Percentiles rank a stretch among this genome's conserved stretches.
Evolutionary conservation across 148 eudicot genomes (phyloP).

Genomic region (Simmondsia chinensis): DNA sequence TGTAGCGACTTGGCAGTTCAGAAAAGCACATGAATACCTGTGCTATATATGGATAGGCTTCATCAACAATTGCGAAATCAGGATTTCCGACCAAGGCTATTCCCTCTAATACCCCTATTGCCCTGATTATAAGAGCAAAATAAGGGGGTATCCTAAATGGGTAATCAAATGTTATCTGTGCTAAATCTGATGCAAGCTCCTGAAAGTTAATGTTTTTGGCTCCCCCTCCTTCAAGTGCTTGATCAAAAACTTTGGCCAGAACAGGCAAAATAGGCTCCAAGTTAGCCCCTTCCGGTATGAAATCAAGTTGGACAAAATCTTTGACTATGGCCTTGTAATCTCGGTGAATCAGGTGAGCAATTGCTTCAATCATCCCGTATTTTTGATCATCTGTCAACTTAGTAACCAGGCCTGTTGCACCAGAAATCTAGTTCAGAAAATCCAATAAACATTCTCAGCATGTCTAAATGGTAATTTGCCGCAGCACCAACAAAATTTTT

Average conservation of each 20-base stretch:
- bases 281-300: slow-evolving; percentile 90
- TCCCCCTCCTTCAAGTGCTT: slow-evolving; percentile 99
- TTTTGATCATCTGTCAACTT: slow-evolving; percentile 96
- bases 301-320: slow-evolving; percentile 90
- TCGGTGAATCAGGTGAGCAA: slow-evolving; percentile 94
- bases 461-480: too few relatives aligned
- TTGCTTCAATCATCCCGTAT: slow-evolving; percentile 99
- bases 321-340: slow-evolving; percentile 94
- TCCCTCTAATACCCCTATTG: slow-evolving; percentile 97
- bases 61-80: slow-evolving; percentile 96
- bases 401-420: slow-evolving; percentile 74
- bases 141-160: slow-evolving; percentile 98
- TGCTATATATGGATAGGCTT: slow-evolving; percentile 99
- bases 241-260: slow-evolving; percentile 96
- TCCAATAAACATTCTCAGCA: slow-evolving; percentile 1
- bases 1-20: too few relatives aligned
- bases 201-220: slow-evolving; percentile 96
- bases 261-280: slow-evolving; percentile 95
- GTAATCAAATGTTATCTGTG: slow-evolving; percentile 96
- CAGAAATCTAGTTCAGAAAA: slow-evolving; percentile 9
- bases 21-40: slow-evolving; percentile 86
- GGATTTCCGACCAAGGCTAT: slow-evolving; percentile 97
- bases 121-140: slow-evolving; percentile 96
- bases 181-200: slow-evolving; percentile 95
- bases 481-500: too few relatives aligned